phyloP scores from a whole-genome alignment of 805 yeast species.

The Kodamaea hsintzibuensis region DNA sequence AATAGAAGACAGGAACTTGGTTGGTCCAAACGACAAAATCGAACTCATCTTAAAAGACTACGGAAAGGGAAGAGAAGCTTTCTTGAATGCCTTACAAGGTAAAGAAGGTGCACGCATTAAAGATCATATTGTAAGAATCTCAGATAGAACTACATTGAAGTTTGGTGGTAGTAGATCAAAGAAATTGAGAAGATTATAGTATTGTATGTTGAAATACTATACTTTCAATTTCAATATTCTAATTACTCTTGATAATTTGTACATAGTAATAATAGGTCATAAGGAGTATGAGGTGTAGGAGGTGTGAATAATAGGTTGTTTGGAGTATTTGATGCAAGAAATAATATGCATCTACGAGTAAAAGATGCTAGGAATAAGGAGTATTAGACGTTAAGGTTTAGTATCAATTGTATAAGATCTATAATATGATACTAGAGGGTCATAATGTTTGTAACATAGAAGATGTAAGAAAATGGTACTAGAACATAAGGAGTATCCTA shows the following conservation, averaged over 20 bases:
- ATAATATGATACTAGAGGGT: too few species aligned
- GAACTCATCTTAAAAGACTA: conserved; percentile 80
- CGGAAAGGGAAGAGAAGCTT: conserved; percentile 89
- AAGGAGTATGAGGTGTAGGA: too few species aligned
- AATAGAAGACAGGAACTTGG: conserved; percentile 61
- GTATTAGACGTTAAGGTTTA: too few species aligned
- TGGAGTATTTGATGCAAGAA: too few species aligned
- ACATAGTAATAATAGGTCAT: conserved; percentile 2
- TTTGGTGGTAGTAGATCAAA: conserved; percentile 94
- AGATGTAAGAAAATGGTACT: too few species aligned
- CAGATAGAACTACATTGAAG: conserved; percentile 79
- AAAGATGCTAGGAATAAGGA: too few species aligned
- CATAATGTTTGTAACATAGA: too few species aligned
- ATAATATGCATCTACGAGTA: too few species aligned
- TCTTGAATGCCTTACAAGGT: conserved; percentile 79
- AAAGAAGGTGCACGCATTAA: conserved; percentile 79
- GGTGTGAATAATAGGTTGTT: too few species aligned
- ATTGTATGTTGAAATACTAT: too few species aligned
- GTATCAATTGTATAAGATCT: too few species aligned
- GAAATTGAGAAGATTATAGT: conserved; percentile 61
- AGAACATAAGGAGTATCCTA: too few species aligned
- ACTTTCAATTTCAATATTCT: not conserved
- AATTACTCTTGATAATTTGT: not conserved
- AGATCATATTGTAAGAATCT: conserved; percentile 64
- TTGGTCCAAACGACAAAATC: conserved; percentile 55